Conservation (phyloP, 768 basidiomycete genomes). For the Mycena indigotica region DNA sequence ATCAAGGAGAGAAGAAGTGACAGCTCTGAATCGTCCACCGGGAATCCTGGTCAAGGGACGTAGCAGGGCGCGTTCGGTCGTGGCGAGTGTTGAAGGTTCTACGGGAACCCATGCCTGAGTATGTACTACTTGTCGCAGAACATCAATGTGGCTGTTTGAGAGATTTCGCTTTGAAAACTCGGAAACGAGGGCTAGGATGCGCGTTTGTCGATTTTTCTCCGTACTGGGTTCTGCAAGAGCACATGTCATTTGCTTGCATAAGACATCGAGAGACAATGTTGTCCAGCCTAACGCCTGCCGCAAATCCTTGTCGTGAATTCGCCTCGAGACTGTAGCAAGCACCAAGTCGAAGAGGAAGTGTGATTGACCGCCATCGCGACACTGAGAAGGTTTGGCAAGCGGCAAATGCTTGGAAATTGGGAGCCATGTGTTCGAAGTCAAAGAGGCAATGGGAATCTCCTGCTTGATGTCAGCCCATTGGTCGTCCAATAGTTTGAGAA, state of each 20-base stretch:
- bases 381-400: constrained; percentile 4
- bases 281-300: constrained; percentile 14
- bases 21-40: constrained; percentile 10
- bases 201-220: background rate
- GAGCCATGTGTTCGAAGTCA: constrained; percentile 10
- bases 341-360: constrained; percentile 17
- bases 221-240: constrained; percentile 5
- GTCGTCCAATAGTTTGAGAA: constrained; percentile 12
- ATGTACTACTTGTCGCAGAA: constrained; percentile 1
- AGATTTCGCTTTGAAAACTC: constrained; percentile 14
- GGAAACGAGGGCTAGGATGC: constrained; percentile 11
- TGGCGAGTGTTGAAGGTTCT: background rate
- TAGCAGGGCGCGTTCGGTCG: constrained; percentile 8
- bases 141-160: constrained; percentile 4
- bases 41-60: background rate
- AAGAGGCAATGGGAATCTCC: background rate
- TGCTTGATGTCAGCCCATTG: constrained; percentile 5
- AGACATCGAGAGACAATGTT: background rate
- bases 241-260: constrained; percentile 7
- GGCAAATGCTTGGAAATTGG: background rate
- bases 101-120: constrained; percentile 15
- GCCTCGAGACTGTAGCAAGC: constrained; percentile 1
- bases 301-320: constrained; percentile 4
- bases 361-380: constrained; percentile 6
- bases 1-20: constrained; percentile 5